Base-by-base conservation (phyloP, 2,329 filamentous ascomycete species). In the Alternaria ethzedia region DNA sequence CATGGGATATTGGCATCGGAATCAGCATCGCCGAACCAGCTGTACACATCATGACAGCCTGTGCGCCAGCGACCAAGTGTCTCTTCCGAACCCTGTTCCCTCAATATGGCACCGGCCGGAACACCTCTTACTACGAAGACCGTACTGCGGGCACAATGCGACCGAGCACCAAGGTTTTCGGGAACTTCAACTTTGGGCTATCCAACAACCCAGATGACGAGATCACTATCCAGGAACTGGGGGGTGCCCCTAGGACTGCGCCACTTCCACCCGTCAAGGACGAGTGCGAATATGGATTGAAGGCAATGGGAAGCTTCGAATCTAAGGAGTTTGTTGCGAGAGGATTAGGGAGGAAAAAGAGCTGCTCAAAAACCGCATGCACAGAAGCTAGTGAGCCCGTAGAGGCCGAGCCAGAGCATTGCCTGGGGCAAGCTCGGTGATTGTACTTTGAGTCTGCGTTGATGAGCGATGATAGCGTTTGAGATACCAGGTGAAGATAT, bases 11-110 rank as follows among this genome's bases (percentile, higher is more conserved):
- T 32, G 78, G 78, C 12, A 59, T 81, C 11, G 73, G 80, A 36
- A 79, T 79, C 45, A 75, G 78, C 13, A 73, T 78, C 32, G 74
- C 80, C 26, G 82, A 84, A 67, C 70, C 82, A 6, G 76, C 78
- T 30, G 68, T 83, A 0, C 86, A 84, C 54, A 85, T 88, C 65
- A 78, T 86, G 46, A 85, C 84, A 0, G 85, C 85, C 7, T 86
- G 84, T 65, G 82, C 87, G 0, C 86, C 86, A 0, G 86, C 85
- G 0, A 76, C 87, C 43, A 80, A 84, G 6, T 84, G 85, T 3
- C 79, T 85, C 13, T 66, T 86, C 30, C 75, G 78, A 4, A 69
- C 71, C 41, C 52, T 79, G 9, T 69, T 75, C 59, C 78, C 78
- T 7, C 75, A 77, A 21, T 79, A 79, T 60, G 68, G 73, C 4